These are phyloP conservation scores for Mortierella hygrophila DNA, from an alignment of 192 early-diverging fungal species.

Conservation along the genomic window DNA sequence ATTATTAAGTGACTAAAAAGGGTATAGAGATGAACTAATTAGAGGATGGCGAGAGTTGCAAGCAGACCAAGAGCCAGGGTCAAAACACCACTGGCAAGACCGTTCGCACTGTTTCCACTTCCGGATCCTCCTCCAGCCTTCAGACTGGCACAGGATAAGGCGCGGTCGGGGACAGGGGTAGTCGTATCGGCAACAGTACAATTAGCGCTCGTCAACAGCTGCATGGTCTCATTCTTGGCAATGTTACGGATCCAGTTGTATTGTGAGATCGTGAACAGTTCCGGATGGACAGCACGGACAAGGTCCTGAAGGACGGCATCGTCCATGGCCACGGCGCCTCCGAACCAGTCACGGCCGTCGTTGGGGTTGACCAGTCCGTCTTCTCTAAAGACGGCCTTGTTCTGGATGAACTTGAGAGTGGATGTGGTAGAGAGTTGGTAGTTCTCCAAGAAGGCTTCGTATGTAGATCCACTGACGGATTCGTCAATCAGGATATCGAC, in stretches of 20 bases:
- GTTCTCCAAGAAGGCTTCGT: slow-evolving; percentile 74
- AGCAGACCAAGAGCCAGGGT: slow-evolving; percentile 25
- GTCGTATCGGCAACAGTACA: slow-evolving; percentile 66
- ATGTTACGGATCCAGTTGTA: slow-evolving; percentile 81
- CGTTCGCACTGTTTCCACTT: neutral
- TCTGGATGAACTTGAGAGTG: slow-evolving; percentile 73
- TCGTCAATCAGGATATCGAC: slow-evolving; percentile 82
- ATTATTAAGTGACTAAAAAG: neutral
- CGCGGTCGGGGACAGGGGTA: slow-evolving; percentile 29
- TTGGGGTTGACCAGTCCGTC: slow-evolving; percentile 73
- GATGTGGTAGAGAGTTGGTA: slow-evolving; percentile 54
- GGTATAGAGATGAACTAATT: neutral
- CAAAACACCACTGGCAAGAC: neutral
- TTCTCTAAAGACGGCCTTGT: slow-evolving; percentile 73
- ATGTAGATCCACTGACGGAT: slow-evolving; percentile 65
- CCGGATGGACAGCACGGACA: slow-evolving; percentile 72
- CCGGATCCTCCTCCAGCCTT: neutral
- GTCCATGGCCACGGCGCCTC: slow-evolving; percentile 72
- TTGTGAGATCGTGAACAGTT: slow-evolving; percentile 57
- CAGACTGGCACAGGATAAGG: slow-evolving; percentile 29
- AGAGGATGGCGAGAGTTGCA: neutral
- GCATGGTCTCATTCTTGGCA: slow-evolving; percentile 64
- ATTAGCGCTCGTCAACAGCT: slow-evolving; percentile 58
- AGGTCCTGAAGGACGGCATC: slow-evolving; percentile 81
- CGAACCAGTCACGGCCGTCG: slow-evolving; percentile 80